phyloP scores from a whole-genome alignment of 2,329 filamentous ascomycete genomes.

The Xylaria hypoxylon region DNA sequence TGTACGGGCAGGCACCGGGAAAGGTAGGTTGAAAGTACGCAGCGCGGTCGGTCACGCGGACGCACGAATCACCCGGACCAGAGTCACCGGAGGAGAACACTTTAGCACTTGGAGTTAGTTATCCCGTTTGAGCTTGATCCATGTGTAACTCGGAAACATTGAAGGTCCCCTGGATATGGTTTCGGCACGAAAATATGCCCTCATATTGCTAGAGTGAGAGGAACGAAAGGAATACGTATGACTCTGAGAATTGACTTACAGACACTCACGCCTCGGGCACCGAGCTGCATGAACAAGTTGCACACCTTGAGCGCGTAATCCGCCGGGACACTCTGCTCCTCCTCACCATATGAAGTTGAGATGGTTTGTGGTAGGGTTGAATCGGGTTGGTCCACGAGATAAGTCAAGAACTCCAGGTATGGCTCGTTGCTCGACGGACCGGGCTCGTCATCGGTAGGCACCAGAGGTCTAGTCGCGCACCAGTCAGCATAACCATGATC shows the following conservation, averaged over 20 bases:
- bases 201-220: not conserved
- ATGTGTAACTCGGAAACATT: too few relatives aligned
- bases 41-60: constrained; percentile 62
- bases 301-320: constrained; percentile 71
- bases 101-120: constrained; percentile 10
- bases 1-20: constrained; percentile 61
- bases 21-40: constrained; percentile 57
- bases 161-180: not conserved
- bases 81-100: constrained; percentile 69
- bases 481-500: constrained; percentile 26
- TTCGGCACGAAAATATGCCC: not conserved
- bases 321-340: constrained; percentile 71
- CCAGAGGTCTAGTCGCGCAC: constrained; percentile 61
- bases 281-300: constrained; percentile 72
- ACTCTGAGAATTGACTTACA: constrained; percentile 34
- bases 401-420: constrained; percentile 72
- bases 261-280: constrained; percentile 71
- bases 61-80: constrained; percentile 71
- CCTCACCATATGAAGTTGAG: constrained; percentile 73
- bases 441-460: constrained; percentile 63
- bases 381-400: constrained; percentile 64
- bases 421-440: constrained; percentile 73
- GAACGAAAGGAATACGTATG: not conserved
- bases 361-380: constrained; percentile 68
- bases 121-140: not conserved